These are phyloP conservation scores for Ophiocordyceps australis DNA, from an alignment of 2,329 filamentous ascomycete species.

Conservation along the genomic window DNA sequence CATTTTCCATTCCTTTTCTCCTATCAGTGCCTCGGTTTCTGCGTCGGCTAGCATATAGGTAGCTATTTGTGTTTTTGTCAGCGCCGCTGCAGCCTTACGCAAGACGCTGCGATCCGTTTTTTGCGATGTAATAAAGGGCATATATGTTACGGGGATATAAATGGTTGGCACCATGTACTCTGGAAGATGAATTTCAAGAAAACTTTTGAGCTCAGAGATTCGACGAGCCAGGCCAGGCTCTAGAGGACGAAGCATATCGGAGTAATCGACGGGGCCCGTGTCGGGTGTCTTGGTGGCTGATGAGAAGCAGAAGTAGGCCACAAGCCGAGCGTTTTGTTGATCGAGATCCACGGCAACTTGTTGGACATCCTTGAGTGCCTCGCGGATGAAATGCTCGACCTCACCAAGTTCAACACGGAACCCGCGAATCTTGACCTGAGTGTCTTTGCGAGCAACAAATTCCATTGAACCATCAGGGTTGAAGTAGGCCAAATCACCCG, in stretches of 20 bases:
- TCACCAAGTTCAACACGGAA: constrained; percentile 1
- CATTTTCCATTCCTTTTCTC: constrained; percentile 4
- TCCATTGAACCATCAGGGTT: background rate
- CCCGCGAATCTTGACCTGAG: constrained; percentile 1
- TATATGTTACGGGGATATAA: constrained; percentile 2
- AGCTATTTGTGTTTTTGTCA: background rate
- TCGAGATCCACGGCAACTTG: background rate
- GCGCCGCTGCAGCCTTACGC: background rate
- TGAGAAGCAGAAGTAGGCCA: background rate
- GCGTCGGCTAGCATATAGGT: background rate
- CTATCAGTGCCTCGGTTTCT: constrained; percentile 1
- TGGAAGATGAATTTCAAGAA: background rate
- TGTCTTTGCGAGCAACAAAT: constrained; percentile 1
- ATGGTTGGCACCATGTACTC: constrained; percentile 3
- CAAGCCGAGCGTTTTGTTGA: background rate
- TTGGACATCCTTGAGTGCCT: background rate
- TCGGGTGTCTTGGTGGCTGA: background rate
- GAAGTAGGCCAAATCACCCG: background rate
- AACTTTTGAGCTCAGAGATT: background rate
- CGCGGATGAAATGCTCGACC: constrained; percentile 1
- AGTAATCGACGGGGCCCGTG: background rate
- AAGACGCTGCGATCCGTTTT: constrained; percentile 3
- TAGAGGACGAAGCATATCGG: background rate
- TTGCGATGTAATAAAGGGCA: constrained; percentile 2
- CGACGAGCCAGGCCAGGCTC: background rate